Evolutionary conservation across 2,329 filamentous ascomycete species (phyloP), one percentile per base, ranked within the genome.

Genomic region (Chaetomium globosum): DNA sequence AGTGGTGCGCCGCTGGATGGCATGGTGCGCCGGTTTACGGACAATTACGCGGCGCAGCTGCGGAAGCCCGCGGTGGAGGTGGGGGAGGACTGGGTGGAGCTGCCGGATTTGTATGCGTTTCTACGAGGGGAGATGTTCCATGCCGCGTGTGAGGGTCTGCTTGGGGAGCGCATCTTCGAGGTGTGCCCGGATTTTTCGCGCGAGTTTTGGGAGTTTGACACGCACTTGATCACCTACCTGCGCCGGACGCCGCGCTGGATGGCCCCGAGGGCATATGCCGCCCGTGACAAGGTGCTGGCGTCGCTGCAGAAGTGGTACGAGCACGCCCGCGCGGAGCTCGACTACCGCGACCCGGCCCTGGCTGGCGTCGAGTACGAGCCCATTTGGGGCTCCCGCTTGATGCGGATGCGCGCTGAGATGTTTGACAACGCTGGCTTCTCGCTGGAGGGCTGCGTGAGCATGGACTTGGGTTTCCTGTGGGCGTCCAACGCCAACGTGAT

Each of bases 151-250:
- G 62, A 52, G 19, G 66, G 73, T 8, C 21, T 76, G n/a, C 72
- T 68, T 57, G 74, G 74, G 13, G 68, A 73, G 9, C 67, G 70
- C 23, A 49, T 75, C 3, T 67, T 75, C 28, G 52, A 66, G 26
- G 28, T 75, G 6, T 70, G 66, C 36, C 74, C 74, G 0, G 52
- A 69, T n/a, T 64, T 75, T 4, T 46, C 61, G 6, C 53, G 64
- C 16, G 68, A 74, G 39, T 75, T 75, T 61, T 76, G 74, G 74
- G 67, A 67, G n/a, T 75, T 71, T 36, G 72, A 74, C 65, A 30
- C 46, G 6, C 55, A 72, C 6, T 39, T 73, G 7, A 59, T 68
- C 7, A 65, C 65, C 2, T 67, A 69, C 21, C 65, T 75, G 5
- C 71, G 70, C 19, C 67, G 66, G 6, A 52, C 72, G 10, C 73